Evolutionary conservation across 2,329 filamentous ascomycete genomes (phyloP).

Genomic region (Ophiostoma ips): DNA sequence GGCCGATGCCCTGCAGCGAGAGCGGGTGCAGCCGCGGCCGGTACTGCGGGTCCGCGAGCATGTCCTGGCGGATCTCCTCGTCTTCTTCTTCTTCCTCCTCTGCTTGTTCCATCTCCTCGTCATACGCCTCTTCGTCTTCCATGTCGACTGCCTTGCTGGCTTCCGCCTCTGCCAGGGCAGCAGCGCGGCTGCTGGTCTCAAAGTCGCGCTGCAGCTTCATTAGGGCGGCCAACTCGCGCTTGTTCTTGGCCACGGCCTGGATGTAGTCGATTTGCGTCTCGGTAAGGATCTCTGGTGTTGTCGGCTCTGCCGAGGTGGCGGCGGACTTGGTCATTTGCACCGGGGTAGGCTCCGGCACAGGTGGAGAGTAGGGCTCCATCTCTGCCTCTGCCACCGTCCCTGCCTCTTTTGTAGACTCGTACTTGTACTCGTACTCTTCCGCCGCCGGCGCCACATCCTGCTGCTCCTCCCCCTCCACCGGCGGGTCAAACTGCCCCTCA

Average conservation of each 20-base stretch:
- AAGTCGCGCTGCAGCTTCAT: conserved; percentile 44
- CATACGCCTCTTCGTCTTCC: conserved; percentile 12
- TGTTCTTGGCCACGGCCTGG: conserved; percentile 35
- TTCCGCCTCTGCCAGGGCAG: conserved; percentile 19
- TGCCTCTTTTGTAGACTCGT: conserved; percentile 19
- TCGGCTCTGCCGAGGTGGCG: no score
- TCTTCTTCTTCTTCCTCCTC: conserved; percentile 15
- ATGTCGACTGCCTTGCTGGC: conserved; percentile 15
- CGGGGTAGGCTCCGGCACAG: neutral
- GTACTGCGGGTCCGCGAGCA: neutral
- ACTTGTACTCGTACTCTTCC: no score
- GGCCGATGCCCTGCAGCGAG: conserved; percentile 60
- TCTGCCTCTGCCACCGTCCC: conserved; percentile 29
- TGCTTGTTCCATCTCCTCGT: conserved; percentile 15
- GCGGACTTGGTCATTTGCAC: neutral
- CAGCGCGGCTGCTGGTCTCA: conserved; percentile 28
- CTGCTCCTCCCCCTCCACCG: neutral
- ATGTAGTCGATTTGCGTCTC: conserved; percentile 29
- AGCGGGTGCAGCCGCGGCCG: conserved; percentile 47
- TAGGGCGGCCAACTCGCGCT: conserved; percentile 41
- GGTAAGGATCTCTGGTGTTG: conserved; percentile 16
- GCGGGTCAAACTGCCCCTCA: neutral
- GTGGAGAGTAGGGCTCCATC: no score
- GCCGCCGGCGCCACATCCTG: no score
- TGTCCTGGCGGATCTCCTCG: neutral